These are phyloP conservation scores for Endoconidiophora polonica DNA, from an alignment of 2,329 filamentous ascomycete genomes.

Conservation along the genomic window DNA sequence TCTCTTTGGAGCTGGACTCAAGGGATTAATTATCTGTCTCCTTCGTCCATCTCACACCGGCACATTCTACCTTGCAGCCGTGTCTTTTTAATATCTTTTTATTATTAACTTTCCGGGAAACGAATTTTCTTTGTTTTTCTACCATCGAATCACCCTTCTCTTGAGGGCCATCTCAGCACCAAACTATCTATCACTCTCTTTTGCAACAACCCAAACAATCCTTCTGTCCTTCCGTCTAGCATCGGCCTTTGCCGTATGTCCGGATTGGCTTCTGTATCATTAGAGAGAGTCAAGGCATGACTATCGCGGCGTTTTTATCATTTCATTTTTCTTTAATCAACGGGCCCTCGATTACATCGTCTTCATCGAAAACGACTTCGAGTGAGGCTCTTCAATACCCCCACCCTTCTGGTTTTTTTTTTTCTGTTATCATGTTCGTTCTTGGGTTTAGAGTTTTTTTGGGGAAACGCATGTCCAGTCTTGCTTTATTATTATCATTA, in stretches of 20 bases:
- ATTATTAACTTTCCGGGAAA: not conserved
- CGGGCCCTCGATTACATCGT: no score
- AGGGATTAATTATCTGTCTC: not conserved
- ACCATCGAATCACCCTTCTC: not conserved
- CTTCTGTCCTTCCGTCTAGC: not conserved
- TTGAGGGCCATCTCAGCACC: slow-evolving; percentile 4
- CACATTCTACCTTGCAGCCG: not conserved
- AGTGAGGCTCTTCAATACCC: slow-evolving; percentile 1
- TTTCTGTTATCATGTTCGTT: not conserved
- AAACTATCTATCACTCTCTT: slow-evolving; percentile 9
- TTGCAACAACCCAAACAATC: slow-evolving; percentile 7
- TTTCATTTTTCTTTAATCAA: slow-evolving; percentile 1
- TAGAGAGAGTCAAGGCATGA: slow-evolving; percentile 9
- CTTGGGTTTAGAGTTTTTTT: not conserved
- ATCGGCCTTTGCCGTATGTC: no score
- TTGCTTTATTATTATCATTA: slow-evolving; percentile 11
- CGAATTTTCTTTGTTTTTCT: slow-evolving; percentile 4
- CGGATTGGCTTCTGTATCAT: slow-evolving; percentile 5
- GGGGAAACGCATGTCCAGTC: slow-evolving; percentile 12
- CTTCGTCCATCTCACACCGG: not conserved
- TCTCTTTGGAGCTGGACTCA: slow-evolving; percentile 1
- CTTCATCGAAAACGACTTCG: no score
- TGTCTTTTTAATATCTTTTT: not conserved
- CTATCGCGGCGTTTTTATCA: slow-evolving; percentile 8
- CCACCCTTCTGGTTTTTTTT: not conserved